Evolutionary conservation across 179 eudicot species (phyloP), one percentile per base, ranked within the genome.

Genomic region (Camellia oleifera): DNA sequence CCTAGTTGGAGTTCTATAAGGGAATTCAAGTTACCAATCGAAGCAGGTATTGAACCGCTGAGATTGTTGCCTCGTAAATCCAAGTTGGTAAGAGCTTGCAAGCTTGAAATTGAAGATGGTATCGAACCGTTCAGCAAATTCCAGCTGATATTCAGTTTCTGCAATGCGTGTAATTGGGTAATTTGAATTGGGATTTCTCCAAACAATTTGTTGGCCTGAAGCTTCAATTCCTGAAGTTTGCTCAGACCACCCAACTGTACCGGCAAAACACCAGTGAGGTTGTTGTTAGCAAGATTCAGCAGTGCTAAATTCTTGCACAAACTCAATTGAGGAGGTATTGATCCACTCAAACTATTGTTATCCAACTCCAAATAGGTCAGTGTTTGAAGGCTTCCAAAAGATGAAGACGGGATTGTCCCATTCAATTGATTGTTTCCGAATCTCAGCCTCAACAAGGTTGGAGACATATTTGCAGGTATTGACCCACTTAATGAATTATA

Each of bases 1-100:
- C 92, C 98, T 32, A 92, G 88, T 78, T 90, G 94, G 70, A 94
- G 90, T 81, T 89, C 95, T 17, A 85, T 76, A 56, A 94, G 79
- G 3, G 14, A 67, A 56, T 52, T 64, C 87, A 94, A 79, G 58
- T 63, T 40, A 10, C 76, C 65, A 69, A 90, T 84, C 26, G 78
- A 82, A 69, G 14, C 72, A 20, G 98, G 98, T 75, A 94, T 85
- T 8, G 80, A 65, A 45, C 95, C 98, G 60, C 70, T 90, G 0
- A 94, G 86, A 15, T 80, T 74, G 86, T 94, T 94, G 52, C 66
- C 82, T 71, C 88, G 90, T 78, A 94, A 80, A 80, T 91, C 88
- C 82, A 94, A 86, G 79, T 78, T 88, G 26, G 74, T 66, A 4
- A 94, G 92, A 4, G 63, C 86, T 53, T 1, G 15, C 91, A 92